phyloP scores from a whole-genome alignment of 148 eudicot species.

The Nyssa sinensis region DNA sequence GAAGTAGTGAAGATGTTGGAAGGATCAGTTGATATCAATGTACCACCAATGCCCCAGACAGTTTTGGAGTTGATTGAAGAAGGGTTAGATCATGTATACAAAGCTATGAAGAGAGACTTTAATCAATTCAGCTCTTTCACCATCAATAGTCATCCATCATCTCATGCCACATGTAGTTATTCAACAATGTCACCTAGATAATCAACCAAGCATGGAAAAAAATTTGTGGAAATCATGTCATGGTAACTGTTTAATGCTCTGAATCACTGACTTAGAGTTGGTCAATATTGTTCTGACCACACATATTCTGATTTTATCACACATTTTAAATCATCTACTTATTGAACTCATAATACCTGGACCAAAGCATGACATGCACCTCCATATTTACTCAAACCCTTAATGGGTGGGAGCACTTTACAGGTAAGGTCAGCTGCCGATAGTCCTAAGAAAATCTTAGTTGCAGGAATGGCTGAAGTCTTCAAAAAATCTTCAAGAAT shows the following conservation, averaged over 20 bases:
- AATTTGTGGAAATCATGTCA: no score
- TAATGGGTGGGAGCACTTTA: no score
- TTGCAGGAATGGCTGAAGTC: no score
- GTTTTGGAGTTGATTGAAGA: slow-evolving; percentile 86
- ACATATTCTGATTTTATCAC: background rate
- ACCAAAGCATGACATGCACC: no score
- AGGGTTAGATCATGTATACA: slow-evolving; percentile 84
- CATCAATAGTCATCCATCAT: slow-evolving; percentile 54
- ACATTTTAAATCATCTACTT: no score
- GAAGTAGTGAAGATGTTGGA: slow-evolving; percentile 92
- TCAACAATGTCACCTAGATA: slow-evolving; percentile 90
- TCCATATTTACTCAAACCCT: no score
- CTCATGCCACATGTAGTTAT: slow-evolving; percentile 86
- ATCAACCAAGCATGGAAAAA: slow-evolving; percentile 2
- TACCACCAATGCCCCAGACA: slow-evolving; percentile 88
- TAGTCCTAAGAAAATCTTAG: no score
- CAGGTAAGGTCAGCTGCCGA: no score
- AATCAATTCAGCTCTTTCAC: slow-evolving; percentile 70
- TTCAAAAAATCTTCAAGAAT: no score
- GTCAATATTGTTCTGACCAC: background rate
- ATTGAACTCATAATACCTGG: no score
- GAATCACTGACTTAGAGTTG: no score
- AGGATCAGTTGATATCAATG: slow-evolving; percentile 63
- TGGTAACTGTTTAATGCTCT: background rate
- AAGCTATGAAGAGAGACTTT: slow-evolving; percentile 81